Conservation (phyloP, 306 rosid species). For the Cotoneaster glaucophyllus region DNA sequence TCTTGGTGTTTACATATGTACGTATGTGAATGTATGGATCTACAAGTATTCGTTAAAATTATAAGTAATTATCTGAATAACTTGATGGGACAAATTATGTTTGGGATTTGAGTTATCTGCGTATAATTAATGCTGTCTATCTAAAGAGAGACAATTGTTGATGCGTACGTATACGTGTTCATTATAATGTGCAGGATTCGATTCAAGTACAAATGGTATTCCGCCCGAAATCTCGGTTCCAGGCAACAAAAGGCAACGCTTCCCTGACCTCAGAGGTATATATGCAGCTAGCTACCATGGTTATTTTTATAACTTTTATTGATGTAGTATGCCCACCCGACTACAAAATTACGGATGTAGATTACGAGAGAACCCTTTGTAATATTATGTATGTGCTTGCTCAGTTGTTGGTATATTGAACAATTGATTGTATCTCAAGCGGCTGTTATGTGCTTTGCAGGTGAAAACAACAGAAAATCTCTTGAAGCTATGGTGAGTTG, state of each 20-base stretch:
- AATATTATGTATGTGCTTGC: background rate
- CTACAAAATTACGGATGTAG: background rate
- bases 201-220: slow-evolving; percentile 25
- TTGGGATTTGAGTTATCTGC: background rate
- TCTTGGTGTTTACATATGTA: background rate
- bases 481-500: slow-evolving; percentile 80
- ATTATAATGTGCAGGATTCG: slow-evolving; percentile 34
- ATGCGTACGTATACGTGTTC: background rate
- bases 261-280: slow-evolving; percentile 57
- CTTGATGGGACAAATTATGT: background rate
- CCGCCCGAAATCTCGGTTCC: slow-evolving; percentile 31
- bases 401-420: background rate
- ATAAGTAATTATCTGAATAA: background rate
- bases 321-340: background rate
- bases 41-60: background rate
- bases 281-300: background rate
- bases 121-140: background rate
- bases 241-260: slow-evolving; percentile 35
- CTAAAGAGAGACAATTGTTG: background rate
- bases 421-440: background rate
- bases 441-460: slow-evolving; percentile 31
- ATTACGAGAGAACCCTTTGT: background rate
- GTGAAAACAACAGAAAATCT: slow-evolving; percentile 63
- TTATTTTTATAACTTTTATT: background rate
- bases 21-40: background rate